Evolutionary conservation across 2,329 filamentous ascomycete species (phyloP), one percentile per base, ranked within the genome.

Genomic region (Verticillium isaacii): DNA sequence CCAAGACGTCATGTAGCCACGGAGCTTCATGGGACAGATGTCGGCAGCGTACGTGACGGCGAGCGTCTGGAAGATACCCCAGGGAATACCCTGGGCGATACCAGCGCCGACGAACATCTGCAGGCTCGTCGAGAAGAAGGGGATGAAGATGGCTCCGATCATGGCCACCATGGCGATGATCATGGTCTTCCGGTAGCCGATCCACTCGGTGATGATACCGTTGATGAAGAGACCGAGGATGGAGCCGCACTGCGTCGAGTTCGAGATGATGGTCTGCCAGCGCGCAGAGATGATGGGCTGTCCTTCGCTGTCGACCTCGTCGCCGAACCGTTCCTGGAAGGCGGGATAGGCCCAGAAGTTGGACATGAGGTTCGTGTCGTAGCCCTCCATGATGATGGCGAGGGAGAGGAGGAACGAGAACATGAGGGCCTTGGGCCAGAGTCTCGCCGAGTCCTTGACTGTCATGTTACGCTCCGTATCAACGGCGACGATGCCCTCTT

Each of bases 241-340:
- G 66, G 83, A 79, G 14, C 85, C 84, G 1, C 80, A 79, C 1
- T 78, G 73, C 0, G 81, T 79, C 17, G 80, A 84, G 61, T 85
- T 85, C 8, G 78, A 80, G 2, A 88, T 68, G 0, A 78, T 84
- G 1, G 82, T 80, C 69, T 87, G 84, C 85, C 85, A 88, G 0
- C 79, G 75, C 0, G 83, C 80, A 1, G 80, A 78, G 29, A 87
- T 73, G 37, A 78, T 73, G 61, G 82, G 82, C 29, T 75, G 76
- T 2, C 72, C 74, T 3, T 72, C 71, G 1, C 65, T 64, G 14
- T 61, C 58, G 55, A 71, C 67, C 25, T 71, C 74, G 0, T 72
- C 64, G n/a, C 82, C 82, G 63, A 79, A 85, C 63, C 75, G 81
- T 64, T 72, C 61, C 64, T 76, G 78, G 67, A 78, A 83, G 14